phyloP scores from a whole-genome alignment of 768 basidiomycete genomes.

The Lactarius hengduanensis region DNA sequence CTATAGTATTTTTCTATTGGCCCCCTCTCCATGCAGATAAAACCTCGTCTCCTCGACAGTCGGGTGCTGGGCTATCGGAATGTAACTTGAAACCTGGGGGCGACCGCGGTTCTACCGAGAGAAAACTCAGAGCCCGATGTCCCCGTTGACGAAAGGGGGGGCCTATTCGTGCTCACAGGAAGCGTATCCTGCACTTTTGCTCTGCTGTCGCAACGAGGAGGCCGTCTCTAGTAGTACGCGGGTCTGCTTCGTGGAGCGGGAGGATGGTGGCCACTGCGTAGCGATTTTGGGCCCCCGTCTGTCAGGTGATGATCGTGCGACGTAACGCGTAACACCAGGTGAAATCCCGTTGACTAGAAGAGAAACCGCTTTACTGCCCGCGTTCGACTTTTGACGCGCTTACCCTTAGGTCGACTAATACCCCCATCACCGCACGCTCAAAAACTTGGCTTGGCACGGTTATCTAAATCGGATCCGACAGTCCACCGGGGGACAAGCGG shows the following conservation, averaged over 20 bases:
- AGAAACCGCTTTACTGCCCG: background rate
- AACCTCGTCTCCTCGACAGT: background rate
- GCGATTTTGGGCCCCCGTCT: background rate
- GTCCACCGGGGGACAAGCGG: background rate
- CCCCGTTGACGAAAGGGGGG: constrained; percentile 5
- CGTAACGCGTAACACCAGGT: background rate
- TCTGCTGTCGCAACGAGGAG: background rate
- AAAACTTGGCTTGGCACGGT: background rate
- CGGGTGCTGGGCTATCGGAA: background rate
- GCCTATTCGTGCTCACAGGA: constrained; percentile 1
- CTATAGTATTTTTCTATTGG: background rate
- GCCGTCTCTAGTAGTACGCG: constrained; percentile 3
- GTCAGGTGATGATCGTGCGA: background rate
- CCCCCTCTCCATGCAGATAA: background rate
- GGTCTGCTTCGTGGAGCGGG: constrained; percentile 5
- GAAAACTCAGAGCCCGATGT: constrained; percentile 11
- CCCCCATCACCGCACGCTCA: background rate
- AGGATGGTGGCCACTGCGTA: background rate
- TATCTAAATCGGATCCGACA: background rate
- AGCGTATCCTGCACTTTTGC: background rate
- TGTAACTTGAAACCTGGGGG: background rate
- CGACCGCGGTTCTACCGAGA: background rate
- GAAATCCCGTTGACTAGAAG: too few relatives aligned
- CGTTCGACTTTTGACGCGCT: constrained; percentile 1
- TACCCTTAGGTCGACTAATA: constrained; percentile 12